Evolutionary conservation across 1,139 yeast genomes (phyloP).

Genomic region (Tardiomyces digboiensis): DNA sequence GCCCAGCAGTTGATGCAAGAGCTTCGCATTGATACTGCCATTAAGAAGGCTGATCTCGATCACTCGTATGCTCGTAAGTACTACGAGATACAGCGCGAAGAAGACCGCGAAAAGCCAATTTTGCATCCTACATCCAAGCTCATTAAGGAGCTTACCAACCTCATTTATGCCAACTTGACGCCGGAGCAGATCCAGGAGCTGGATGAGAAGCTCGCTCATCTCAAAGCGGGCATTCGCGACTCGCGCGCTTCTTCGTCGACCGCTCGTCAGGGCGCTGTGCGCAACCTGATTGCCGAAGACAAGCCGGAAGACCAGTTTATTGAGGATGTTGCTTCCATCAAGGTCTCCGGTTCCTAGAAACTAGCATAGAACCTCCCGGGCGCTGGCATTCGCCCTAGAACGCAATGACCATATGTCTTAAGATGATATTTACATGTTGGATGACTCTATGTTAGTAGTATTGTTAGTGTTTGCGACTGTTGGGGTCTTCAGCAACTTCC

Average conservation of each 20-base stretch:
- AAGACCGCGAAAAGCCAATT: conserved; percentile 7
- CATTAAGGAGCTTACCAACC: conserved; percentile 6
- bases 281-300: neutral
- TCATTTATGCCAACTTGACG: conserved; percentile 5
- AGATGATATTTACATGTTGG: too few species aligned
- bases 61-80: conserved; percentile 7
- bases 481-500: too few species aligned
- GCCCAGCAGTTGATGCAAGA: conserved; percentile 7
- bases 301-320: neutral
- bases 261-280: neutral
- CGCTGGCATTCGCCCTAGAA: conserved; percentile 1
- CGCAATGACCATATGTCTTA: too few species aligned
- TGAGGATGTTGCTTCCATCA: neutral
- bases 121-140: conserved; percentile 8
- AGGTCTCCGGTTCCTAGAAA: neutral
- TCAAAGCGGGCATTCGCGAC: conserved; percentile 4
- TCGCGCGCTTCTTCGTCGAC: neutral
- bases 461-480: too few species aligned
- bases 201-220: conserved; percentile 4
- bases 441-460: too few species aligned
- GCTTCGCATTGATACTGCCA: conserved; percentile 5
- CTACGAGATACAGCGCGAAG: conserved; percentile 7
- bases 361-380: neutral
- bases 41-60: conserved; percentile 5
- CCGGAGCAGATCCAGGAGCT: conserved; percentile 5